Evolutionary conservation across 2,329 filamentous ascomycete genomes (phyloP).

Genomic region (Trichoderma asperellum): DNA sequence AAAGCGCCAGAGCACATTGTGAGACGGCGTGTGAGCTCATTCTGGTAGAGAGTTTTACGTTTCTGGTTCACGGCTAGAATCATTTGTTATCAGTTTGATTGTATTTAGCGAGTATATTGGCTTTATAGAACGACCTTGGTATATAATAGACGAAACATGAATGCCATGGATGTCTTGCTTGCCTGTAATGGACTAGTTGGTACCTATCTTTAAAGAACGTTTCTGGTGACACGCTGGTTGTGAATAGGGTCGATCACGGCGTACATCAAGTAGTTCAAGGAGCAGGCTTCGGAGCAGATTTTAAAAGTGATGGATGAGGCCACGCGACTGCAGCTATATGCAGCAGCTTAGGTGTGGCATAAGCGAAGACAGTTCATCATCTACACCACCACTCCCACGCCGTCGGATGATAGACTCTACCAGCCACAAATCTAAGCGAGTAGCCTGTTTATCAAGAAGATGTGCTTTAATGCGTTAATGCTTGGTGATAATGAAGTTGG

Average conservation of each 20-base stretch:
- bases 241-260: neutral
- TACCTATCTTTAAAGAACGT: neutral
- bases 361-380: neutral
- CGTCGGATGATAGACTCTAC: too few relatives aligned
- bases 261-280: neutral
- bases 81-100: conserved; percentile 45
- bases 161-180: neutral
- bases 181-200: neutral
- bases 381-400: too few relatives aligned
- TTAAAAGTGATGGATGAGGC: neutral
- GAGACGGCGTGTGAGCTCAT: conserved; percentile 30
- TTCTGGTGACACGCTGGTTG: too few relatives aligned
- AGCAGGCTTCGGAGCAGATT: neutral
- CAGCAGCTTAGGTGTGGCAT: conserved; percentile 2
- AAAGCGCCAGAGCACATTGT: neutral
- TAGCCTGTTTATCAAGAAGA: too few relatives aligned
- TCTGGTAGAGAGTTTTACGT: conserved; percentile 36
- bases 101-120: conserved; percentile 5
- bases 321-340: neutral
- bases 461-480: too few relatives aligned
- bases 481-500: neutral
- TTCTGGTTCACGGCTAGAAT: conserved; percentile 44
- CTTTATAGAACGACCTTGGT: neutral
- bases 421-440: too few relatives aligned
- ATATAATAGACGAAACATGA: neutral